Evolutionary conservation across 306 rosid species (phyloP).

Genomic region (Astragalus glycyphyllos): DNA sequence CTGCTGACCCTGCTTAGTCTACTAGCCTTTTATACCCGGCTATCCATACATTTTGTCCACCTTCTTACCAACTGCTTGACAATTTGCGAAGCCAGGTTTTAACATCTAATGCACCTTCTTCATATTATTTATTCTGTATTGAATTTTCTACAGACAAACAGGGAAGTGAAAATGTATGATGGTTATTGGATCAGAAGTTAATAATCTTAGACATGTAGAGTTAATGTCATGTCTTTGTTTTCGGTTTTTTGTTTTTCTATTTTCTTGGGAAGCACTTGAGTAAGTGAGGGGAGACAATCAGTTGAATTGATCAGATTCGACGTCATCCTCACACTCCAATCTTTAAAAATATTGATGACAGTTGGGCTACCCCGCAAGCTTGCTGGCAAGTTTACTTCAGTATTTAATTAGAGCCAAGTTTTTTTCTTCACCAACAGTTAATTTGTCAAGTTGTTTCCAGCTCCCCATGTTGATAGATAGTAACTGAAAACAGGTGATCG

Average conservation of each 20-base stretch:
- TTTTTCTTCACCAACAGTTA: conserved; percentile 13
- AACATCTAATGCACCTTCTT: neutral
- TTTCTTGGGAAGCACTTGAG: neutral
- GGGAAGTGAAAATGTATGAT: neutral
- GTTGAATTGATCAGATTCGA: neutral
- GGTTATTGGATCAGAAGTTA: neutral
- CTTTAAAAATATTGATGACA: neutral
- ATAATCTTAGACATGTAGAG: conserved; percentile 1
- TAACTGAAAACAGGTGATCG: neutral
- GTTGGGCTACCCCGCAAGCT: neutral
- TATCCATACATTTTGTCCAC: neutral
- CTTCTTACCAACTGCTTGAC: neutral
- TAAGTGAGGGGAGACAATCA: neutral
- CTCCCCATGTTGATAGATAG: conserved; percentile 4
- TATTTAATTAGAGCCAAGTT: conserved; percentile 11
- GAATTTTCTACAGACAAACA: neutral
- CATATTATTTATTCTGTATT: neutral
- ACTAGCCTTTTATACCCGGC: neutral
- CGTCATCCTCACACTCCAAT: neutral
- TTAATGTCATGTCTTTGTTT: neutral
- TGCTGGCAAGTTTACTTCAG: neutral
- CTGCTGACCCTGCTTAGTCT: neutral
- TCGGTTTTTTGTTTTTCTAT: neutral
- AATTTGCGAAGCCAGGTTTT: neutral
- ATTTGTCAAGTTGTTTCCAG: conserved; percentile 11